A percentile compares a stretch with the other conserved stretches of the same genome.
These are phyloP conservation scores for Pythium vanterpoolii DNA, from an alignment of 352 stramenopile genomes.

Conservation along the genomic window DNA sequence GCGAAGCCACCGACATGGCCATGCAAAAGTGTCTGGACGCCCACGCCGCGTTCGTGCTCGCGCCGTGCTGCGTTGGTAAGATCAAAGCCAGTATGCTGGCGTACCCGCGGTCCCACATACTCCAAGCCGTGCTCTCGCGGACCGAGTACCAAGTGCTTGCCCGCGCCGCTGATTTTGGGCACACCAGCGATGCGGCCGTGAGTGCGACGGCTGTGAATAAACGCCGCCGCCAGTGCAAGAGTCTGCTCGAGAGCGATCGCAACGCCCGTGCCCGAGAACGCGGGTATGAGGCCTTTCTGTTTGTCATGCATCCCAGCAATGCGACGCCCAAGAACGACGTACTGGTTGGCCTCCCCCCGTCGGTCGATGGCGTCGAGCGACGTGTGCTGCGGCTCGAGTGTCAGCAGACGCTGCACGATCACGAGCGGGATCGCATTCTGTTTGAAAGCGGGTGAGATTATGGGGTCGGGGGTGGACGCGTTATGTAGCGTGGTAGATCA, in stretches of 20 bases:
- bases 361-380: neutral
- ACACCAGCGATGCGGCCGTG: conserved; percentile 35
- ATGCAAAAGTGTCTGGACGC: conserved; percentile 68
- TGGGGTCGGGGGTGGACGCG: too few species aligned
- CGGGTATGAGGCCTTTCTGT: conserved; percentile 67
- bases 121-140: conserved; percentile 42
- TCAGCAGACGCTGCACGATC: neutral
- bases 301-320: conserved; percentile 70
- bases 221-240: conserved; percentile 69
- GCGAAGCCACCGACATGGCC: conserved; percentile 80
- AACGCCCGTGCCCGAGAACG: conserved; percentile 54
- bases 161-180: conserved; percentile 73
- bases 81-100: conserved; percentile 59
- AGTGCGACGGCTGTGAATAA: conserved; percentile 47
- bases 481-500: too few species aligned
- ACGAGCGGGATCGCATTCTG: conserved; percentile 10
- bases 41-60: conserved; percentile 66
- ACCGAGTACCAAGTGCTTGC: conserved; percentile 75
- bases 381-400: conserved; percentile 15
- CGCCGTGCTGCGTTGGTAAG: conserved; percentile 80
- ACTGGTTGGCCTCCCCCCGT: conserved; percentile 54
- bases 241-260: conserved; percentile 76
- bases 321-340: conserved; percentile 85
- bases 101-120: conserved; percentile 56
- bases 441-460: conserved; percentile 6